Base-by-base conservation (phyloP, 306 rosid genomes). In the Abrus precatorius region DNA sequence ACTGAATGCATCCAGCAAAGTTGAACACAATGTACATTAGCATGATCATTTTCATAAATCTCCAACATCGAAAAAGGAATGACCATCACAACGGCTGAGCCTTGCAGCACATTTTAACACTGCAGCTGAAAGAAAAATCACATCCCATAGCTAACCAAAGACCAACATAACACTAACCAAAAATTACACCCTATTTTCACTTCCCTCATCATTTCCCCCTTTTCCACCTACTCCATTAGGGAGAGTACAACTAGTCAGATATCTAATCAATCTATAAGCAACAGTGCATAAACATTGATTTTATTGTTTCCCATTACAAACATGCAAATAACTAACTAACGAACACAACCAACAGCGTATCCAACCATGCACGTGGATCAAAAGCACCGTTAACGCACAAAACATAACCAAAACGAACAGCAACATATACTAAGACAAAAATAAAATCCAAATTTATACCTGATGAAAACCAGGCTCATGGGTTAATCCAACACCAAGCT, bases 381-480 rank as follows among this genome's bases (percentile, higher is more conserved):
- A 1, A 53, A 14, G 10, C 41, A 20, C 1, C 41, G 45, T 9
- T 3, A 5, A 56, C 32, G 62, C 3, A 6, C 49, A 52, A 2
- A 5, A 44, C 71, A 38, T 29, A 52, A 52, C 74, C 61, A 71
- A 32, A 52, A 40, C 1, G 6, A 59, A 28, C 20, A 20, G 20
- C 20, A 20, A 20, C 20, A 20, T 20, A 20, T 20, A 20, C 0
- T 64, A 40, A 40, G 20, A 63, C 29, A 63, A 13, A n/a, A 64
- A 14, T 20, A 64, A 34, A 62, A 8, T 11, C 32, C 3, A 44
- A 27, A 34, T 29, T 0, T 4, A n/a, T 72, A 93, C 98, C 99
- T 95, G 99, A 89, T 95, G 99, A 84, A 95, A 95, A 8, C 99
- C 99, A 72, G 97, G 93, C 80, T 95, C 98, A 57, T 86, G 97